A percentile compares a stretch with the other conserved stretches of the same genome.
Evolutionary conservation across 805 yeast genomes (phyloP).

Genomic region (Kurtzmaniella fragi): DNA sequence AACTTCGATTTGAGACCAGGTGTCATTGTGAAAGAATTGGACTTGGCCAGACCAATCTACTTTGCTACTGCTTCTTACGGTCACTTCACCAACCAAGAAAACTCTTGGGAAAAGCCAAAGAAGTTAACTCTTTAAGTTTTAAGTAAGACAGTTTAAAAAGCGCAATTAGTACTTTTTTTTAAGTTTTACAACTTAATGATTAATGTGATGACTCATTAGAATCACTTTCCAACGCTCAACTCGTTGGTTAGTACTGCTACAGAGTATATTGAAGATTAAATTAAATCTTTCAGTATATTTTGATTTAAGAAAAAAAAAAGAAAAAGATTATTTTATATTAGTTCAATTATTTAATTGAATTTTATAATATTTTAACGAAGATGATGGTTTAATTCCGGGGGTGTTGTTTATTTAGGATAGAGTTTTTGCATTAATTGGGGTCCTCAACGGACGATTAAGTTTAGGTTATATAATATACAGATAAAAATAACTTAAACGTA

Average conservation of each 20-base stretch:
- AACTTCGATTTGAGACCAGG: conserved; percentile 99
- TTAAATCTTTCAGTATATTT: conserved; percentile 6
- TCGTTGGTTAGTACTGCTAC: conserved; percentile 25
- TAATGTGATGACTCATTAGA: conserved; percentile 39
- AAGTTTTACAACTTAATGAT: conserved; percentile 23
- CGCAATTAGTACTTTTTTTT: neutral
- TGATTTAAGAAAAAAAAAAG: neutral
- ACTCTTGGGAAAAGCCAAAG: conserved; percentile 98
- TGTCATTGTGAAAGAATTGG: conserved; percentile 93
- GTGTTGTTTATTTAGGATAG: conserved; percentile 19
- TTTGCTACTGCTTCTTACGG: conserved; percentile 99
- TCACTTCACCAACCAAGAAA: conserved; percentile 98
- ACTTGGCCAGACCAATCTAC: conserved; percentile 98
- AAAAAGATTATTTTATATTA: no score
- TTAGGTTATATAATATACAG: conserved; percentile 4
- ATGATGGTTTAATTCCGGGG: conserved; percentile 6
- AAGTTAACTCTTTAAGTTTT: conserved; percentile 51
- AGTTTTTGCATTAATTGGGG: conserved; percentile 43
- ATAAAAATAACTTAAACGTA: neutral
- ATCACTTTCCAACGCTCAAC: conserved; percentile 38
- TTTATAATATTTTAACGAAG: neutral
- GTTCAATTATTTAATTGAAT: no score
- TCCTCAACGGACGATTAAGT: conserved; percentile 47
- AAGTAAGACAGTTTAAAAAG: neutral
- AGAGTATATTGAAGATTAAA: conserved; percentile 5